phyloP scores from a whole-genome alignment of 345 rosid species.

The Populus tremula region DNA sequence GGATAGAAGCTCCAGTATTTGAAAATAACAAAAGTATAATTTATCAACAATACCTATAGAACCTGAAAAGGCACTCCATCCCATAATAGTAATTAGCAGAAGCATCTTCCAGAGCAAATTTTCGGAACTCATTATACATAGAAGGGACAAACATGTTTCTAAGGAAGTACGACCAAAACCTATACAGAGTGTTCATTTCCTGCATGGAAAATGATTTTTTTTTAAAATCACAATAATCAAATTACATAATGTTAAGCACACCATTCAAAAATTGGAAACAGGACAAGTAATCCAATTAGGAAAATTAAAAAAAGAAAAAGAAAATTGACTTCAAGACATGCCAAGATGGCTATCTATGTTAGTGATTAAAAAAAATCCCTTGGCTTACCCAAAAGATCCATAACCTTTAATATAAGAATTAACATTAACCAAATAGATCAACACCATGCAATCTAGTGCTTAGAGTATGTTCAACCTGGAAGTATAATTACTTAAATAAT shows the following conservation, averaged over 20 bases:
- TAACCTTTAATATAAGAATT: neutral
- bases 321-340: neutral
- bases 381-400: neutral
- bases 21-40: neutral
- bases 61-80: conserved; percentile 91
- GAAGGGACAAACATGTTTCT: conserved; percentile 69
- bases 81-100: conserved; percentile 82
- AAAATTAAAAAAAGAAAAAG: neutral
- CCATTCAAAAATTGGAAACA: neutral
- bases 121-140: conserved; percentile 84
- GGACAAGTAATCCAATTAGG: neutral
- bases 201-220: conserved; percentile 34
- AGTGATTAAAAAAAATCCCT: neutral
- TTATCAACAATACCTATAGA: conserved; percentile 64
- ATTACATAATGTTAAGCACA: neutral
- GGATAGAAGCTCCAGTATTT: conserved; percentile 1
- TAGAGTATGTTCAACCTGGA: neutral
- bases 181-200: conserved; percentile 95
- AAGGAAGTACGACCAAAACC: conserved; percentile 96
- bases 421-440: neutral
- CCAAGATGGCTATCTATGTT: neutral
- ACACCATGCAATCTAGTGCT: neutral
- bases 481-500: neutral
- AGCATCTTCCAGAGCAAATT: conserved; percentile 83
- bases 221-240: neutral